Conservation (phyloP, 495 filamentous ascomycete genomes). For the Penicillium malachiteum region DNA sequence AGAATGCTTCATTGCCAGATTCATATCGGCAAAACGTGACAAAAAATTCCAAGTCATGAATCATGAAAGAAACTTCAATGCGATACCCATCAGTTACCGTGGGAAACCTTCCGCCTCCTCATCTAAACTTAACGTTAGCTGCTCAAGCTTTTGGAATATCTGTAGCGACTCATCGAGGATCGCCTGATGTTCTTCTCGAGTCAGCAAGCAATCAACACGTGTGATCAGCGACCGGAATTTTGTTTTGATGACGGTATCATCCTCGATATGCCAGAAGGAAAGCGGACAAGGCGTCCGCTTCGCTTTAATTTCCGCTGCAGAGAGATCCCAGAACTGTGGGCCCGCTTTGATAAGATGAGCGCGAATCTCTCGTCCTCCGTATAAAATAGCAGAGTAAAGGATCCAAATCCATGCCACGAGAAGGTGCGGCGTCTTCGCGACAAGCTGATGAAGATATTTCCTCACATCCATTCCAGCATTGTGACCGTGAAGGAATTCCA, state of each 20-base stretch:
- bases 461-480: constrained; percentile 1
- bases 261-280: constrained; percentile 23
- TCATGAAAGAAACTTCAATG: not conserved
- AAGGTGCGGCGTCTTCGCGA: constrained; percentile 44
- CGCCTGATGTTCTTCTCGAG: constrained; percentile 39
- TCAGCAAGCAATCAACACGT: constrained; percentile 40
- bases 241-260: constrained; percentile 17
- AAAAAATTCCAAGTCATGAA: too few species aligned
- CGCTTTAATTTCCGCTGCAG: constrained; percentile 8
- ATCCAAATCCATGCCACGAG: constrained; percentile 59
- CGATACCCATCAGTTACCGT: not conserved
- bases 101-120: not conserved
- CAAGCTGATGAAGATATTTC: constrained; percentile 9
- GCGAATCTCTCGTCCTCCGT: constrained; percentile 55
- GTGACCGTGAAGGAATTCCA: not conserved
- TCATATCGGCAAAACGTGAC: too few species aligned
- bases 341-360: constrained; percentile 41
- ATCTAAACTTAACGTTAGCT: constrained; percentile 14
- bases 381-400: constrained; percentile 60
- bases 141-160: constrained; percentile 36
- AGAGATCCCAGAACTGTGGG: constrained; percentile 43
- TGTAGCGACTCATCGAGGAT: constrained; percentile 45
- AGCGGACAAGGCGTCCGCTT: constrained; percentile 33
- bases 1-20: too few species aligned
- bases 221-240: constrained; percentile 30